phyloP scores from a whole-genome alignment of 164 flowering plant species.

The Chloranthus sessilifolius region DNA sequence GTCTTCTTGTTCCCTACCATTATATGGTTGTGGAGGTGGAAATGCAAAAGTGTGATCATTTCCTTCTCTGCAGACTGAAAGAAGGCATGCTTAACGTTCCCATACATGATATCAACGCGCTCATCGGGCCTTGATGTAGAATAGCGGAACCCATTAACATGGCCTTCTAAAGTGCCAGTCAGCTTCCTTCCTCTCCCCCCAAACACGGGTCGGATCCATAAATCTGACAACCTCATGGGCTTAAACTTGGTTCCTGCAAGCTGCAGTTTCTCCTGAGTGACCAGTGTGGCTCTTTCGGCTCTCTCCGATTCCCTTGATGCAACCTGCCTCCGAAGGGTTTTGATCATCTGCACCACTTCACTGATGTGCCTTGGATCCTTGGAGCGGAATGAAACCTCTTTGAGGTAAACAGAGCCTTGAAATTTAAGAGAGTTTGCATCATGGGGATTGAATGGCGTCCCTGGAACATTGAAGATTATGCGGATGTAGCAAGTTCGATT shows the following conservation, averaged over 20 bases:
- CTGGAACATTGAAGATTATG: conserved; percentile 74
- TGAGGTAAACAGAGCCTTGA: conserved; percentile 57
- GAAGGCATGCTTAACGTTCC: conserved; percentile 73
- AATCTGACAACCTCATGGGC: conserved; percentile 56
- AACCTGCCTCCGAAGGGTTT: conserved; percentile 65
- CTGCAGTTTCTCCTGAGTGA: conserved; percentile 72
- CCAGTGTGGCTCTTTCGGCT: conserved; percentile 84
- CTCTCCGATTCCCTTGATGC: conserved; percentile 67
- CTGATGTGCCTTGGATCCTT: conserved; percentile 75
- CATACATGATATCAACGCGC: conserved; percentile 66
- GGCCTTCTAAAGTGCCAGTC: conserved; percentile 64
- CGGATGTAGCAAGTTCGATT: conserved; percentile 61
- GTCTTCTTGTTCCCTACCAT: conserved; percentile 87
- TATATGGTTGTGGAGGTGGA: conserved; percentile 80
- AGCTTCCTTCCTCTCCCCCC: conserved; percentile 71
- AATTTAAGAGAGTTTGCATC: conserved; percentile 51
- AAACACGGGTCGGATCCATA: conserved; percentile 70
- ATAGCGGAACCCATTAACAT: conserved; percentile 64
- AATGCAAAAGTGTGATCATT: conserved; percentile 71
- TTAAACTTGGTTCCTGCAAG: conserved; percentile 51
- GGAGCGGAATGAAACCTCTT: conserved; percentile 80
- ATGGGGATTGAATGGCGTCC: conserved; percentile 59
- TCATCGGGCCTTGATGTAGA: conserved; percentile 65
- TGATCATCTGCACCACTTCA: conserved; percentile 69
- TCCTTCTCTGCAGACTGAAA: conserved; percentile 84